Evolutionary conservation across 1,284 basidiomycete genomes (phyloP).

Genomic region (Cutaneotrichosporon arboriforme): DNA sequence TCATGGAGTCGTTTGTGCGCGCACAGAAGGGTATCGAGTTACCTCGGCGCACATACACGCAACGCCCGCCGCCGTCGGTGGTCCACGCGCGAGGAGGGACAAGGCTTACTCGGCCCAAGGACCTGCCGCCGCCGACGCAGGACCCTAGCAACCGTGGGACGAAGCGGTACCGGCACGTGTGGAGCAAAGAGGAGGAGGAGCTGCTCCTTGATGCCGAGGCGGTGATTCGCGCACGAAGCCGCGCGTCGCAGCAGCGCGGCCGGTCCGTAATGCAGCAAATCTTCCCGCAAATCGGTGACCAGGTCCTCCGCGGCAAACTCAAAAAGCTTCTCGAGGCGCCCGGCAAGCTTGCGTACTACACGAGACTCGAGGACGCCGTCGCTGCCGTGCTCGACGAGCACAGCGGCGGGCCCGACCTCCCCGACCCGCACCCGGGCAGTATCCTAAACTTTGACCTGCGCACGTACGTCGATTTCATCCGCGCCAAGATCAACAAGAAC

Average conservation of each 20-base stretch:
- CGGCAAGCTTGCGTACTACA: constrained; percentile 67
- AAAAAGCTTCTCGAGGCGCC: constrained; percentile 58
- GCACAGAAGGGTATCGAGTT: constrained; percentile 7
- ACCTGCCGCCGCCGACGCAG: neutral
- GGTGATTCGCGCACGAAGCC: constrained; percentile 65
- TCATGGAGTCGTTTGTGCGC: constrained; percentile 18
- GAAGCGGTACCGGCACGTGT: constrained; percentile 58
- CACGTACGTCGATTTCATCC: constrained; percentile 70
- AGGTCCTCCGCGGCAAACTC: constrained; percentile 27
- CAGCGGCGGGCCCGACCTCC: constrained; percentile 61
- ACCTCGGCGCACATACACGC: neutral
- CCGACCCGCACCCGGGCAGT: constrained; percentile 65
- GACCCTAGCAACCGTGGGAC: too few species aligned
- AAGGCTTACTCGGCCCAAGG: neutral
- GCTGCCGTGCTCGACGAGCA: constrained; percentile 66
- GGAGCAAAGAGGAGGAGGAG: constrained; percentile 81
- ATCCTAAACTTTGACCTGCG: constrained; percentile 68
- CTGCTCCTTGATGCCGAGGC: constrained; percentile 74
- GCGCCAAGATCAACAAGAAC: constrained; percentile 74
- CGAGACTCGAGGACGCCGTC: constrained; percentile 75
- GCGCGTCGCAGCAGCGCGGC: constrained; percentile 51
- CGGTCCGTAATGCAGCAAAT: constrained; percentile 54
- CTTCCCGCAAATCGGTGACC: constrained; percentile 55
- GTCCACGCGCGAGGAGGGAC: neutral
- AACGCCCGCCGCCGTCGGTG: neutral